Evolutionary conservation across 2,329 filamentous ascomycete genomes (phyloP).

Genomic region (Cordyceps tenuipes): DNA sequence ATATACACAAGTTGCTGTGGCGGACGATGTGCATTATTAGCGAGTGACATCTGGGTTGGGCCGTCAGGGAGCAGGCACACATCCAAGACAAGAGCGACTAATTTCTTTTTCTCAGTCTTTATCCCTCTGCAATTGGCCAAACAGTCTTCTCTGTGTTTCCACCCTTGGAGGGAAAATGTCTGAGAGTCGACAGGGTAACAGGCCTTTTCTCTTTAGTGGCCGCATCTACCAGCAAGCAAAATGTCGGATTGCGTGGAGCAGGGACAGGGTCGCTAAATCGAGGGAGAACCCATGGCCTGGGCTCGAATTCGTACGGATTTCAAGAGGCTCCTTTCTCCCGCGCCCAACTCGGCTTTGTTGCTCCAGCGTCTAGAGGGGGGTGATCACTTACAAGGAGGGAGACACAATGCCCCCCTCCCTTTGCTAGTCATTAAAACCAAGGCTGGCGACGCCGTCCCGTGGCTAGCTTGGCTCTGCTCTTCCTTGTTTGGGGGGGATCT

Average conservation of each 20-base stretch:
- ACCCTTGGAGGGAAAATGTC: slow-evolving; percentile 7
- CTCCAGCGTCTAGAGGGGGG: neutral
- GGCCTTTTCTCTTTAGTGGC: too few species aligned
- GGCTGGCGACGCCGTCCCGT: neutral
- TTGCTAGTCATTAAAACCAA: neutral
- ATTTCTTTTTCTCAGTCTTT: neutral
- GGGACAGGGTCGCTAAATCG: neutral
- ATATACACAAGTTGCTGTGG: neutral
- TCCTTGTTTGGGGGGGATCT: neutral
- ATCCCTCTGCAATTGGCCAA: neutral
- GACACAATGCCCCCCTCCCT: neutral
- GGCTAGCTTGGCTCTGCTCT: neutral
- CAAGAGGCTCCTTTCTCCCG: too few species aligned
- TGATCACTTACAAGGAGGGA: neutral
- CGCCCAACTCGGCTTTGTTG: too few species aligned
- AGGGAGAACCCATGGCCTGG: neutral
- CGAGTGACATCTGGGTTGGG: neutral
- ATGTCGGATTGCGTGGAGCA: neutral
- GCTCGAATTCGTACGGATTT: neutral
- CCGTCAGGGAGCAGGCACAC: neutral
- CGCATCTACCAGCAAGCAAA: neutral
- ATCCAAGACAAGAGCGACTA: slow-evolving; percentile 3
- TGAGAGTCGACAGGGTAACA: slow-evolving; percentile 1
- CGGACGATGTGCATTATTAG: neutral
- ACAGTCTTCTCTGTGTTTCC: neutral